Evolutionary conservation across 106 monocot genomes (phyloP).

Genomic region (Platanthera zijinensis): DNA sequence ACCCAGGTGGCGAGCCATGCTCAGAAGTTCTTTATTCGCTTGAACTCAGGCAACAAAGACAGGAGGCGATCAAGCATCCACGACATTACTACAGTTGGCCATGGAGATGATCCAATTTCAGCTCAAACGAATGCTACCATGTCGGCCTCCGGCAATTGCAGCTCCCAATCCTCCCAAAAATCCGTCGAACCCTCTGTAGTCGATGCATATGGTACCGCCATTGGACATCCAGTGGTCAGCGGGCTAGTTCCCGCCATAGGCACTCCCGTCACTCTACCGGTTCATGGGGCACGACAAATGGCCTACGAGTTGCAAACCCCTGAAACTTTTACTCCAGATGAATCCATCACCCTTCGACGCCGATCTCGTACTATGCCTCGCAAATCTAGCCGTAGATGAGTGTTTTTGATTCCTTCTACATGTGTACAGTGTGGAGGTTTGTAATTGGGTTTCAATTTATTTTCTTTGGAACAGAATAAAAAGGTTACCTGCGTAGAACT

Average conservation of each 20-base stretch:
- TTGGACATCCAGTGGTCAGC: background rate
- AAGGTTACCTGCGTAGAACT: background rate
- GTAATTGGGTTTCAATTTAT: background rate
- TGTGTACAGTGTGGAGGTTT: background rate
- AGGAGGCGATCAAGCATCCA: slow-evolving; percentile 5
- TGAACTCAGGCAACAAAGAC: slow-evolving; percentile 10
- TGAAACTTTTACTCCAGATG: background rate
- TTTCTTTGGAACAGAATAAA: background rate
- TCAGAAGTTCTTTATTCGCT: slow-evolving; percentile 15
- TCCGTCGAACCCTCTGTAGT: background rate
- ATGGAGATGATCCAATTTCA: background rate
- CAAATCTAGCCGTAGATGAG: background rate
- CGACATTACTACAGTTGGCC: slow-evolving; percentile 4
- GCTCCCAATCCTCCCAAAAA: background rate
- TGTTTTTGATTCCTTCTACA: background rate
- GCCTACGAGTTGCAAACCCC: background rate
- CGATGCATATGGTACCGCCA: background rate
- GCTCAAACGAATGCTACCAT: background rate
- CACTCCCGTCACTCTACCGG: background rate
- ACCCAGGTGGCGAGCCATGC: slow-evolving; percentile 19
- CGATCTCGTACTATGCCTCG: background rate
- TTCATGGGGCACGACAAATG: background rate
- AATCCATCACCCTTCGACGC: background rate
- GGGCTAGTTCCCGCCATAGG: background rate
- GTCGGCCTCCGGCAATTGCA: background rate